phyloP scores from a whole-genome alignment of 225 moss, liverwort and hornwort genomes.

The Polytrichum commune region DNA sequence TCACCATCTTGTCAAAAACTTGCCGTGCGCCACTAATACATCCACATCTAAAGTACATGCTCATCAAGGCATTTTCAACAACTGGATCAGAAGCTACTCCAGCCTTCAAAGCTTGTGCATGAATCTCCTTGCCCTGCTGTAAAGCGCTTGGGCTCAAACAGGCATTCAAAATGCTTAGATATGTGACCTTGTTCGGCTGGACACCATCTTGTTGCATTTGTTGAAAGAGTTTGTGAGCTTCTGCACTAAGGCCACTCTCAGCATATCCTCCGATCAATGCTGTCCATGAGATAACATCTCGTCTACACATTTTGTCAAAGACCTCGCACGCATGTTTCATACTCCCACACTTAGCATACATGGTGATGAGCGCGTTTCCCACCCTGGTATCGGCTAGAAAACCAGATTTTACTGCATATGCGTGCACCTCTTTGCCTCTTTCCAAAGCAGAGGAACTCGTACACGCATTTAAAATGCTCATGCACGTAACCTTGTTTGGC shows the following conservation, averaged over 20 bases:
- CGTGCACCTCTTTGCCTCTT: conserved; percentile 43
- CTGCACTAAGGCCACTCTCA: conserved; percentile 22
- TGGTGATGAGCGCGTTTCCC: conserved; percentile 40
- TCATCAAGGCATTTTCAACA: conserved; percentile 38
- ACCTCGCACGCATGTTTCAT: conserved; percentile 31
- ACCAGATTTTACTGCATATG: conserved; percentile 24
- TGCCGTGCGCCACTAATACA: conserved; percentile 32
- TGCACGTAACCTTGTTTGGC: conserved; percentile 32
- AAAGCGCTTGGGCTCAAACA: conserved; percentile 35
- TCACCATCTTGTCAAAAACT: conserved; percentile 36
- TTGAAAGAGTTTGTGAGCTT: conserved; percentile 27
- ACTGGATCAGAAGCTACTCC: conserved; percentile 27
- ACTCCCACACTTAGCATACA: conserved; percentile 51
- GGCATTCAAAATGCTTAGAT: conserved; percentile 42
- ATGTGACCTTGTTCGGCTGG: conserved; percentile 40
- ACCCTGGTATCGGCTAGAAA: conserved; percentile 30
- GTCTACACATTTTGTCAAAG: conserved; percentile 32
- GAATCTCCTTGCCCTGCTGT: conserved; percentile 30
- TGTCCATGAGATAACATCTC: conserved; percentile 55
- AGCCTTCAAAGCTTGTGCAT: conserved; percentile 25
- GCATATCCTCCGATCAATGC: conserved; percentile 47
- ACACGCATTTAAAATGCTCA: conserved; percentile 32
- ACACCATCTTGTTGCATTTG: conserved; percentile 41
- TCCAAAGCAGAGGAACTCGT: conserved; percentile 29
- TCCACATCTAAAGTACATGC: conserved; percentile 44